phyloP scores from a whole-genome alignment of 1,284 basidiomycete species.

The Binderoboletus segoi region DNA sequence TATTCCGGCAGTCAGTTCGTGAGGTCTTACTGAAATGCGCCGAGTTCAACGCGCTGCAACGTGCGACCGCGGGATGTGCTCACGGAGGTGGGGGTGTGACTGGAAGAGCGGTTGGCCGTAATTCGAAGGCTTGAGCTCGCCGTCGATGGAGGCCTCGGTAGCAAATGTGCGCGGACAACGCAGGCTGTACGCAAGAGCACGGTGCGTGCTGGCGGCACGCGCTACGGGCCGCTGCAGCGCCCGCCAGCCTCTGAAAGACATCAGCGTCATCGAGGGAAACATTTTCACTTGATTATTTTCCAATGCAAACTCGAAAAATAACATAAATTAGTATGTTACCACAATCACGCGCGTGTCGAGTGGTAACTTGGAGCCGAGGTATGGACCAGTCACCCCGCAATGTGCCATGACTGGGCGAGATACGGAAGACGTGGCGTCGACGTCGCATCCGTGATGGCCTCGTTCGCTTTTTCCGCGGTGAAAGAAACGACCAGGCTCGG shows the following conservation, averaged over 20 bases:
- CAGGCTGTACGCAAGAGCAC: neutral
- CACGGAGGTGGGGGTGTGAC: constrained; percentile 81
- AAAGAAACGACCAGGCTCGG: constrained; percentile 68
- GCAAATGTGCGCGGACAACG: constrained; percentile 37
- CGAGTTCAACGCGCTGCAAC: constrained; percentile 5
- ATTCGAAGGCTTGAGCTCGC: constrained; percentile 57
- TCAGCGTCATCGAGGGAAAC: constrained; percentile 14
- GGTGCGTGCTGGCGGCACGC: neutral
- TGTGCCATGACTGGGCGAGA: constrained; percentile 55
- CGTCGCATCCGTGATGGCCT: constrained; percentile 60
- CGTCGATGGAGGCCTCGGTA: constrained; percentile 33
- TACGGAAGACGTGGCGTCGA: constrained; percentile 65
- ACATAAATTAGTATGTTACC: neutral
- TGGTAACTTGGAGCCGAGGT: neutral
- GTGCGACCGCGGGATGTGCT: constrained; percentile 22
- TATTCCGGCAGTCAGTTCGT: constrained; percentile 89
- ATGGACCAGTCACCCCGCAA: constrained; percentile 29
- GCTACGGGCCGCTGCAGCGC: constrained; percentile 15
- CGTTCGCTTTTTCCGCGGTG: constrained; percentile 65
- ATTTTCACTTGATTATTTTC: constrained; percentile 9
- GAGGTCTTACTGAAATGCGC: constrained; percentile 43
- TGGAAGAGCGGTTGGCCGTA: constrained; percentile 78
- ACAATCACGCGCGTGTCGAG: constrained; percentile 28
- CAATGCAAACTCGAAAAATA: constrained; percentile 1
- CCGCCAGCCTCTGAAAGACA: constrained; percentile 23